Evolutionary conservation across 257 asterid genomes (phyloP).

Genomic region (Eucommia ulmoides): DNA sequence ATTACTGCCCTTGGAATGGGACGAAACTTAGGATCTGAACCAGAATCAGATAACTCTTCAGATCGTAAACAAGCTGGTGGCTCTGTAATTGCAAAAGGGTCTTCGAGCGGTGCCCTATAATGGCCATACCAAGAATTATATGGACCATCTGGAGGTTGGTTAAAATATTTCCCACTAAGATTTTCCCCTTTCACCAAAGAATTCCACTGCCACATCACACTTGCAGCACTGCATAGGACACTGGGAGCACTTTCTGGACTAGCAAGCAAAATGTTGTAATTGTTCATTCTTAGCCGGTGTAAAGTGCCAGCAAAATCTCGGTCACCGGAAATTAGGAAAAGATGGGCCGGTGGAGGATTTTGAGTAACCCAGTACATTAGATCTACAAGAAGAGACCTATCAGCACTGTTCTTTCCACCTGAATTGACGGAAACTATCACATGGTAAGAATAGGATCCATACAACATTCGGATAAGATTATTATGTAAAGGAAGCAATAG

Average conservation of each 20-base stretch:
- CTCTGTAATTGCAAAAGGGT: conserved; percentile 46
- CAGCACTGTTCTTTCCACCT: conserved; percentile 97
- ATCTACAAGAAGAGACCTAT: conserved; percentile 80
- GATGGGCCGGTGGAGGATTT: conserved; percentile 97
- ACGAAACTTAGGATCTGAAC: conserved; percentile 29
- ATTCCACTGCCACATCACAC: conserved; percentile 94
- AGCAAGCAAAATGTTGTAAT: conserved; percentile 78
- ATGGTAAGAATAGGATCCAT: not conserved
- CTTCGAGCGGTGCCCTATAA: conserved; percentile 58
- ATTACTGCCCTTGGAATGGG: conserved; percentile 52
- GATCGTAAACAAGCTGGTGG: conserved; percentile 21
- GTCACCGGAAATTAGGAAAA: conserved; percentile 79
- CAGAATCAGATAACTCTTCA: conserved; percentile 27
- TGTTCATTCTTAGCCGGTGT: conserved; percentile 79
- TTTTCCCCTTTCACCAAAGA: conserved; percentile 64
- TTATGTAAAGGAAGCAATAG: not conserved
- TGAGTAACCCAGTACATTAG: conserved; percentile 90
- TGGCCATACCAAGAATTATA: conserved; percentile 85
- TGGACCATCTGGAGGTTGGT: conserved; percentile 96
- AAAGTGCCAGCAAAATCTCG: conserved; percentile 71
- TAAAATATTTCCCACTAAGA: conserved; percentile 64
- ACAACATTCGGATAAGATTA: not conserved
- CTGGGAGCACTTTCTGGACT: conserved; percentile 47
- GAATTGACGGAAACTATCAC: conserved; percentile 1
- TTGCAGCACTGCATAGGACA: conserved; percentile 83